These are phyloP conservation scores for Wickerhamomyces queroliae DNA, from an alignment of 805 yeast genomes.

Conservation along the genomic window DNA sequence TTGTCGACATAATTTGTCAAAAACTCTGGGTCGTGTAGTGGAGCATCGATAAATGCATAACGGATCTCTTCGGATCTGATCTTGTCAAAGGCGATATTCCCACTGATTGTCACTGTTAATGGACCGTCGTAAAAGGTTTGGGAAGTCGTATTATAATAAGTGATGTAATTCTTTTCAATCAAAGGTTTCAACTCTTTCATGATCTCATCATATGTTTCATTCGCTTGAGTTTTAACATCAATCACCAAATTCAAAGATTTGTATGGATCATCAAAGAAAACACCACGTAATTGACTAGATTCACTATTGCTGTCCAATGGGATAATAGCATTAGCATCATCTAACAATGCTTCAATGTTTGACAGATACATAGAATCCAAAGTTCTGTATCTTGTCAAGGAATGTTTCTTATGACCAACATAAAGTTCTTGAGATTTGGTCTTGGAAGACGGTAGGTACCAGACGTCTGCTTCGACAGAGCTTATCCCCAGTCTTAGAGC, in stretches of 20 bases:
- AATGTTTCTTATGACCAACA: slow-evolving; percentile 56
- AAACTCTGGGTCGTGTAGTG: slow-evolving; percentile 24
- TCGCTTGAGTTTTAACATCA: slow-evolving; percentile 53
- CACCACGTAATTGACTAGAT: too few relatives aligned
- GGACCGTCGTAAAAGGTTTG: slow-evolving; percentile 42
- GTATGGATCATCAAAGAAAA: slow-evolving; percentile 32
- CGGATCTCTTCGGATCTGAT: slow-evolving; percentile 17
- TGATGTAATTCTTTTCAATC: slow-evolving; percentile 41
- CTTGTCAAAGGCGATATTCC: slow-evolving; percentile 47
- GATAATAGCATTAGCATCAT: slow-evolving; percentile 30
- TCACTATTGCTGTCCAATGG: too few relatives aligned
- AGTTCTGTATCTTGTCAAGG: slow-evolving; percentile 38
- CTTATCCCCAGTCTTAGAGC: slow-evolving; percentile 47
- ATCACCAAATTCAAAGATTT: slow-evolving; percentile 53
- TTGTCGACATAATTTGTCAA: slow-evolving; percentile 8
- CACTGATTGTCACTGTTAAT: slow-evolving; percentile 58
- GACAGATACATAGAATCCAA: slow-evolving; percentile 45
- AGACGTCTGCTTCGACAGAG: slow-evolving; percentile 64
- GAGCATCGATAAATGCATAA: slow-evolving; percentile 34
- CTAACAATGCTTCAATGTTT: slow-evolving; percentile 43
- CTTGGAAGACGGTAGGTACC: slow-evolving; percentile 35
- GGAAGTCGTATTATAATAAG: slow-evolving; percentile 36
- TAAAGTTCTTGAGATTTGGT: slow-evolving; percentile 37
- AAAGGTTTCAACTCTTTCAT: slow-evolving; percentile 41
- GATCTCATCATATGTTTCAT: slow-evolving; percentile 38